Evolutionary conservation across 306 rosid genomes (phyloP), one percentile per base, ranked within the genome.

Genomic region (Quercus engelmannii): DNA sequence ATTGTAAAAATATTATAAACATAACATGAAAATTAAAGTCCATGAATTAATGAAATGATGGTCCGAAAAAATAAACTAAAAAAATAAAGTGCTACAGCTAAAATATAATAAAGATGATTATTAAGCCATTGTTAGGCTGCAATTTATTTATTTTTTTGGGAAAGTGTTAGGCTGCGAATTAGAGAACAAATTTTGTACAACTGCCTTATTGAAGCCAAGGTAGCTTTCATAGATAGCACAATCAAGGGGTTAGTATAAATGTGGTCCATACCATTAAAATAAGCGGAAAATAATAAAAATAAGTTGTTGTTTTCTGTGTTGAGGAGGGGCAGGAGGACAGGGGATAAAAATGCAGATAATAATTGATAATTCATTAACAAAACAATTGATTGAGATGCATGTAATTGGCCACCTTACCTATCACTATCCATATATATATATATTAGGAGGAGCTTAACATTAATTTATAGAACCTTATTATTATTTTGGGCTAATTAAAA

Each of bases 311-410:
- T 23, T 26, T 21, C 19, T 18, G 58, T 26, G 11, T 38, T 7
- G 31, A 63, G 20, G 69, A 76, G 70, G 41, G 43, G 73, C 79
- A 70, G 6, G 80, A 76, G 6, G 80, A 52, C 81, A 82, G 71
- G 23, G 64, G 77, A 72, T 41, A 25, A 70, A 59, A 25, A 26
- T 26, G 18, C 35, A 63, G 30, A 76, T 23, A 30, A 70, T 49
- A 76, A 76, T 76, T 23, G 31, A 70, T 49, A 76, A 76, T 76
- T 43, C 7, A 25, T 25, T 43, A 11, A 5, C 30, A 25, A 3
- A 51, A 38, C 19, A 15, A 76, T 64, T 31, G 21, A 15, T 79
- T 75, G 81, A 79, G 52, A 10, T 1, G 30, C 8, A 18, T 51
- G 41, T 61, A 61, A 61, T 49, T 75, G 19, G 19, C n/a, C 43